Percentiles rank a stretch among this genome's conserved stretches.
Evolutionary conservation across 106 monocot species (phyloP).

Genomic region (Xerophyta viscosa): DNA sequence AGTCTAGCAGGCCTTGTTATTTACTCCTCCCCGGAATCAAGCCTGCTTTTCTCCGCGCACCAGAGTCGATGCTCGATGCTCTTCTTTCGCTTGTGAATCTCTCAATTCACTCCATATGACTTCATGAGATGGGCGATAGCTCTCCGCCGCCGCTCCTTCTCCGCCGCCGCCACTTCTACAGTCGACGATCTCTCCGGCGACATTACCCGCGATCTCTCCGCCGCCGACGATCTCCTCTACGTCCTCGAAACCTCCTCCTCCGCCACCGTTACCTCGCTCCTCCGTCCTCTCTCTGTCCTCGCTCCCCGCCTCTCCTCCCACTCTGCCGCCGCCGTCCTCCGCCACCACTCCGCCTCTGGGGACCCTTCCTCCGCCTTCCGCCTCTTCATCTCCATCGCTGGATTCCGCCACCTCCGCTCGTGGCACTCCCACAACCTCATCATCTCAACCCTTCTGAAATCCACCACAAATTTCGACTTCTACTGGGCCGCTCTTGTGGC

Average conservation of each 20-base stretch:
- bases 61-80: too few relatives aligned
- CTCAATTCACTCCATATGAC: too few relatives aligned
- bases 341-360: conserved; percentile 3
- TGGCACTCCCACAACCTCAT: conserved; percentile 30
- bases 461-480: conserved; percentile 10
- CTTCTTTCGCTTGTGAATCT: too few relatives aligned
- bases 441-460: conserved; percentile 26
- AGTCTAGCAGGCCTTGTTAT: too few relatives aligned
- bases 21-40: too few relatives aligned
- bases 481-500: conserved; percentile 15
- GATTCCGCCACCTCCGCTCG: conserved; percentile 28
- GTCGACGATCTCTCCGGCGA: background rate
- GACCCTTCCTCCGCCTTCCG: conserved; percentile 23
- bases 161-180: conserved; percentile 1
- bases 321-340: conserved; percentile 36
- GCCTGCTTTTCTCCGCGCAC: too few relatives aligned
- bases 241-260: conserved; percentile 44
- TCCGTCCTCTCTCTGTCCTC: conserved; percentile 36
- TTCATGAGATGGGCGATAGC: conserved; percentile 31
- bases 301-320: conserved; percentile 36
- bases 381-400: conserved; percentile 56
- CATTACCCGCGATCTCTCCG: conserved; percentile 13
- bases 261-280: conserved; percentile 16
- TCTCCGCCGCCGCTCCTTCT: background rate
- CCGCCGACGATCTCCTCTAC: conserved; percentile 41